Evolutionary conservation across 2,329 filamentous ascomycete genomes (phyloP).

Genomic region (Nectriaceae sp.): DNA sequence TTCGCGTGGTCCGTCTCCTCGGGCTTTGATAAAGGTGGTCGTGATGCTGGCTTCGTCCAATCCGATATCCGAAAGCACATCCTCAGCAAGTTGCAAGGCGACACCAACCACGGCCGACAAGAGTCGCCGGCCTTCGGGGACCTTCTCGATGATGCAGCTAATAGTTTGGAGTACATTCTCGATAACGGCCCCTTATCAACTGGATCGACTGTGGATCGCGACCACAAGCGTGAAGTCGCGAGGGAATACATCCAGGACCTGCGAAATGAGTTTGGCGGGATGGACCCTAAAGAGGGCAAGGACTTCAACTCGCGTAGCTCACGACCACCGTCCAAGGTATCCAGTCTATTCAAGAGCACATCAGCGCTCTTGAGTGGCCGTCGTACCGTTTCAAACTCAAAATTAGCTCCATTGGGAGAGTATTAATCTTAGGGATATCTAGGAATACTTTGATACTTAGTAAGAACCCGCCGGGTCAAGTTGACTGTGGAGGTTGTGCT

Average conservation of each 20-base stretch:
- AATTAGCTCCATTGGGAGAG: too few relatives aligned
- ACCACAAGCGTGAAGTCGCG: slow-evolving; percentile 1
- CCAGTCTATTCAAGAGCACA: neutral
- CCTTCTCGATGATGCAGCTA: neutral
- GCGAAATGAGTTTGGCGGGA: neutral
- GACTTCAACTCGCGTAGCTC: slow-evolving; percentile 1
- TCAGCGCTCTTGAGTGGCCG: neutral
- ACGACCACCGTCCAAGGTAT: neutral
- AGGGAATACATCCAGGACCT: neutral
- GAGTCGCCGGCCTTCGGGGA: slow-evolving; percentile 3
- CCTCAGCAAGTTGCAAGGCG: neutral
- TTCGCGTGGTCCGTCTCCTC: slow-evolving; percentile 3
- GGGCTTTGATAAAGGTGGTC: slow-evolving; percentile 3
- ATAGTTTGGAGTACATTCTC: neutral
- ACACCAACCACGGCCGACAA: neutral
- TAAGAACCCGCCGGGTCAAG: too few relatives aligned
- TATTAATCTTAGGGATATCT: too few relatives aligned
- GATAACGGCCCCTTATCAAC: neutral
- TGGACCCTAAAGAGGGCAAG: slow-evolving; percentile 2
- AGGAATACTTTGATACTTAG: too few relatives aligned
- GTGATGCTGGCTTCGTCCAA: neutral
- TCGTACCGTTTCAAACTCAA: neutral
- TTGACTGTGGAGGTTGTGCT: too few relatives aligned
- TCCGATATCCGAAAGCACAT: slow-evolving; percentile 6
- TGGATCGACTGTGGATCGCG: neutral